Base-by-base conservation (phyloP, 225 moss, liverwort and hornwort genomes). In the Physcomitrellopsis africana region DNA sequence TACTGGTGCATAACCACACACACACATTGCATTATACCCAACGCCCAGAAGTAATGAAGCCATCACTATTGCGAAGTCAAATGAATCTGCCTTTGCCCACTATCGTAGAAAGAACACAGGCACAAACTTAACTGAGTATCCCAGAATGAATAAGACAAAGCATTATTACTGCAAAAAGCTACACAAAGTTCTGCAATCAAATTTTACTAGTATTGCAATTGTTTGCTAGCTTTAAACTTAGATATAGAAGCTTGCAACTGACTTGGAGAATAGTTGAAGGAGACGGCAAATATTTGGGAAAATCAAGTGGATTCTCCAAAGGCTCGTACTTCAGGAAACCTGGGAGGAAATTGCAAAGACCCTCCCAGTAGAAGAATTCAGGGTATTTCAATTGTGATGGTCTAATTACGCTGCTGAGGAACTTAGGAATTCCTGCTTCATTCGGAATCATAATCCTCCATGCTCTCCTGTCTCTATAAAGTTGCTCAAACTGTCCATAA, bases 81-180 rank as follows among this genome's bases (percentile, higher is more conserved):
- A 94, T 14, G 90, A 86, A 81, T 94, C 92, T n/a, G 87, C 94
- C 76, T 89, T 77, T 8, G 81, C 84, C 92, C 92, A 94, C 90
- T 92, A 55, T 52, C 67, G 67, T 67, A 15, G 16, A 70, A 51
- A 15, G 0, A 75, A 63, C 67, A 1, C 11, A 67, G 9, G 7
- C 20, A 58, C 20, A 7, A 11, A 26, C 51, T 69, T 17, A 65
- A 19, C 19, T 26, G 5, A 3, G 1, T 26, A 75, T 22, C 0
- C 3, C 3, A 46, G 45, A 3, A 22, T 44, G 60, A 19, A 19
- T 18, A 2, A 3, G n/a, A 15, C n/a, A 18, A n/a, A 53, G 49
- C 1, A 49, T 0, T 19, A n/a, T 0, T 49, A 42, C n/a, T 5
- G 13, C 10, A 13, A 22, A 15, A 13, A 26, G 15, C 1, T 12